Evolutionary conservation across 352 stramenopile genomes (phyloP).

Genomic region (Globisporangium lucens): DNA sequence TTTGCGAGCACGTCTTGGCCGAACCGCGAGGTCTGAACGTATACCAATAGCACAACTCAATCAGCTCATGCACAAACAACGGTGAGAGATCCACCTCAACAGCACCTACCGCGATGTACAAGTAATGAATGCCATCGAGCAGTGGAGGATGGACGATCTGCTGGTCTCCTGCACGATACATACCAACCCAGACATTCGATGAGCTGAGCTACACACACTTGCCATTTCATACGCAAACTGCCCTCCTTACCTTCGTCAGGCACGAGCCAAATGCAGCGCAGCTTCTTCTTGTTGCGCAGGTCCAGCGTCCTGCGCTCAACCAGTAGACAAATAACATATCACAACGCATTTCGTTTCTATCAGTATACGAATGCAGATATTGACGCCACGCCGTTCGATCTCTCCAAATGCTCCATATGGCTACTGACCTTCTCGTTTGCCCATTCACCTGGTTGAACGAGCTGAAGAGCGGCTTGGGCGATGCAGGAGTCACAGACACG

Average conservation of each 20-base stretch:
- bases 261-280: slow-evolving; percentile 63
- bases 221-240: neutral
- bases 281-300: slow-evolving; percentile 64
- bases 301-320: slow-evolving; percentile 31
- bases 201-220: neutral
- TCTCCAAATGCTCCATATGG: neutral
- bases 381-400: neutral
- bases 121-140: slow-evolving; percentile 60
- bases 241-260: slow-evolving; percentile 50
- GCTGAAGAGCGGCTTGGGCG: slow-evolving; percentile 13
- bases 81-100: neutral
- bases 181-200: neutral
- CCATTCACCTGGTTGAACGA: slow-evolving; percentile 5
- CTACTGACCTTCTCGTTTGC: slow-evolving; percentile 4
- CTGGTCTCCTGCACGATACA: slow-evolving; percentile 40
- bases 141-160: slow-evolving; percentile 50
- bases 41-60: neutral
- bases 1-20: slow-evolving; percentile 56
- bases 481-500: neutral
- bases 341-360: neutral
- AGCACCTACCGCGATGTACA: slow-evolving; percentile 44
- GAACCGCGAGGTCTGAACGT: slow-evolving; percentile 48
- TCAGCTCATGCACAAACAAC: neutral
- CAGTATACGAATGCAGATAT: neutral
- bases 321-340: neutral